Percentiles rank a stretch among this genome's conserved stretches.
Conservation (phyloP, 768 basidiomycete genomes). For the Vararia minispora region DNA sequence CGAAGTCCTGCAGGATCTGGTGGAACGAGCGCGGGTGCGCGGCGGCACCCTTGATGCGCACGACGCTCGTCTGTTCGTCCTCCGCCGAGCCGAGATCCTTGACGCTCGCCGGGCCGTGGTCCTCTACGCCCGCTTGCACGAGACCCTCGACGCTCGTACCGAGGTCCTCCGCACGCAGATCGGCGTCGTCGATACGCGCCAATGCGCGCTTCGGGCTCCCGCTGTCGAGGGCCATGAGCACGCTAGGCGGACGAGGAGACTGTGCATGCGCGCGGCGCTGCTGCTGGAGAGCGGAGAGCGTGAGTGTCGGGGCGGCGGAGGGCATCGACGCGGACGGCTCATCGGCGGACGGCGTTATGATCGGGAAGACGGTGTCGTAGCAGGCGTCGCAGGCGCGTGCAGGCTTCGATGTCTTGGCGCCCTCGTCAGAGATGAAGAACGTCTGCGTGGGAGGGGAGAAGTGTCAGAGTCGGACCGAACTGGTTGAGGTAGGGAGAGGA, state of each 20-base stretch:
- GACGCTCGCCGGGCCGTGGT: constrained; percentile 9
- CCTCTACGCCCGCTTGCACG: constrained; percentile 4
- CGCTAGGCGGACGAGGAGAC: constrained; percentile 19
- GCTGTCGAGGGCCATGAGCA: constrained; percentile 31
- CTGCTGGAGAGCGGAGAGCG: constrained; percentile 43
- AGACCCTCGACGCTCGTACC: constrained; percentile 1
- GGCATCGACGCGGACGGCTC: constrained; percentile 9
- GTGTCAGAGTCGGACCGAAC: constrained; percentile 2
- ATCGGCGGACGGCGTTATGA: constrained; percentile 24
- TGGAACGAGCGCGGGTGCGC: constrained; percentile 51
- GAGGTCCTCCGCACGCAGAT: background rate
- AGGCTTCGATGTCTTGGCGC: constrained; percentile 37
- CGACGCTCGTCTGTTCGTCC: too few species aligned
- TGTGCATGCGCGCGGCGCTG: constrained; percentile 26
- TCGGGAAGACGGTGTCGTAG: constrained; percentile 77
- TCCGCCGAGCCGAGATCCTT: too few species aligned
- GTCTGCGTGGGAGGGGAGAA: constrained; percentile 34
- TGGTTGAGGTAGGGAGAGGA: background rate
- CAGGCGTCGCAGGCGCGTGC: constrained; percentile 81
- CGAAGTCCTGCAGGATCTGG: constrained; percentile 57
- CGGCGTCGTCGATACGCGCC: constrained; percentile 15
- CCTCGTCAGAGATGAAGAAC: constrained; percentile 63
- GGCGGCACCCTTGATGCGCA: constrained; percentile 22
- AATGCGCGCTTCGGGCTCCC: constrained; percentile 16
- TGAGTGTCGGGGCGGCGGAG: constrained; percentile 30